Base-by-base conservation (phyloP, 2,329 filamentous ascomycete genomes). In the Alternaria gansuensis region DNA sequence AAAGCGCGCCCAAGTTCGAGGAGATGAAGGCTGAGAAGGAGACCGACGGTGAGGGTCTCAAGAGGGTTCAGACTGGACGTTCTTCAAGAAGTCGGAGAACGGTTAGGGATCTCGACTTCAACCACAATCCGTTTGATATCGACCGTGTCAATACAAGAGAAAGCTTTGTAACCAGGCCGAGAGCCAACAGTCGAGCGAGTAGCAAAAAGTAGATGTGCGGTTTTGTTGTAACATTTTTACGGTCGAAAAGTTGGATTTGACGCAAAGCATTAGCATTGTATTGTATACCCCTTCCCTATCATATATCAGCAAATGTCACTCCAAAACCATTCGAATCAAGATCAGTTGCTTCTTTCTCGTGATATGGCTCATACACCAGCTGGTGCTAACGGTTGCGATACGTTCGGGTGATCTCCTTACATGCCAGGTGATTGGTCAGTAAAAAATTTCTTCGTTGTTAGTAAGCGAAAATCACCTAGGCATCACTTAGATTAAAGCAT, bases 91-190 rank as follows among this genome's bases (percentile, higher is more conserved):
- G 63, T 46, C 67, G 51, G 51, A 65, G 63, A 55, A 69, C 69
- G 3, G 59, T 67, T 24, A 68, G 71, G 26, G 69, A 61, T 8
- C 59, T 68, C 9, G 69, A 76, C 23, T 77, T 67, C 50, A 78
- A 81, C 44, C 76, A 79, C n/a, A 82, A 78, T 61, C 82, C 82
- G 5, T 83, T 79, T 62, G 80, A 82, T 53, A 78, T 83, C 39
- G 81, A 83, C 60, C 77, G 80, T 1, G 77, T 82, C 13, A 75
- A 83, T 59, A 83, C 82, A 28, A 69, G 77, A 55, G 80, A 83
- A 53, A 81, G 77, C 57, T 83, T 83, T 62, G 65, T 52, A 10
- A 57, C 50, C 44, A 67, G 70, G 52, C 57, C 59, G n/a, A 64
- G 69, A 21, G 54, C 51, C 9, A 68, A 64, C 41, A 73, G 71